Evolutionary conservation across 306 rosid species (phyloP), one percentile per base, ranked within the genome.

Genomic region (Geum urbanum): DNA sequence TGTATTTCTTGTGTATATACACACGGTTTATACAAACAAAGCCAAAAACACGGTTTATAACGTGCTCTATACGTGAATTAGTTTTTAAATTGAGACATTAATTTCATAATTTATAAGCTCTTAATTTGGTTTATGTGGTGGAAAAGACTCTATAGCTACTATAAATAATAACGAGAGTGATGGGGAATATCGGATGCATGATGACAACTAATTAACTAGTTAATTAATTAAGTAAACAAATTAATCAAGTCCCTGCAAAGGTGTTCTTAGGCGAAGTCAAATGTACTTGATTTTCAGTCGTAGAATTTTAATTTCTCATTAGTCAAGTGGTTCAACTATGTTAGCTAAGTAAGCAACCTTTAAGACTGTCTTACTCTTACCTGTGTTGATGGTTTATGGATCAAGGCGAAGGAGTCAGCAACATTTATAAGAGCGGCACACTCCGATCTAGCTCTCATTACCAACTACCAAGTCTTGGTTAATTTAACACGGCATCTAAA

Each of bases 301-400:
- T 60, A 15, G n/a, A 1, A 44, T 52, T 37, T 10, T 1, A 6
- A 18, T n/a, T 8, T 18, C 60, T 67, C 35, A 49, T 14, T 56
- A 15, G 44, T 19, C 62, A 69, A 54, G 64, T 14, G 46, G 22
- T 47, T 7, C 14, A 54, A 55, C 10, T 20, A 64, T 32, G 37
- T 32, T 32, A 64, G 37, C 40, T 69, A 12, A 69, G 72, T 19
- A 27, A 67, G 35, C 35, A 50, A 67, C 59, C 11, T 9, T 50
- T 37, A n/a, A 12, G 60, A 50, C 37, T 10, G 55, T 67, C 12
- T 10, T 50, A 14, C 60, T 67, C 12, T 10, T 50, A 14, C 60
- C 60, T 55, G 6, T 67, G 59, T 10, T 67, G 60, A 55, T 53
- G 9, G 18, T 67, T 24, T 50, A 35, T 50, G 59, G 39, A 4